phyloP scores from a whole-genome alignment of 176 grass and related monocot genomes.

The Raddia guianensis region DNA sequence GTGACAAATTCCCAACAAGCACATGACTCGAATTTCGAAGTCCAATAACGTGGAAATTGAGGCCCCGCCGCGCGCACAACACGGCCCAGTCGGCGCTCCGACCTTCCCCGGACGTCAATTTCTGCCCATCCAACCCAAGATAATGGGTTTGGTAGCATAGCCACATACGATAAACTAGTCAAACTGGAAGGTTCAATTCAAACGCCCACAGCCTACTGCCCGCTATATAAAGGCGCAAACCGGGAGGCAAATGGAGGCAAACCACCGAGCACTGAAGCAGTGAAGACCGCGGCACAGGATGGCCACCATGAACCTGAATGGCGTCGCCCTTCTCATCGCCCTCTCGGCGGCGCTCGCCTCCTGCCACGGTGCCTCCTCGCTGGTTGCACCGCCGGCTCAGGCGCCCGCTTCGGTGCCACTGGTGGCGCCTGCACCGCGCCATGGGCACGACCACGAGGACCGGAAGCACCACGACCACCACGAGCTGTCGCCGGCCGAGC shows the following conservation, averaged over 20 bases:
- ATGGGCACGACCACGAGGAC: neutral
- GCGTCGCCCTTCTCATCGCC: slow-evolving; percentile 26
- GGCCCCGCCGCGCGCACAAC: slow-evolving; percentile 2
- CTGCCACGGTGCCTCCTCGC: neutral
- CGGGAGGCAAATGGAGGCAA: neutral
- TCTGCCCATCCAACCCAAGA: slow-evolving; percentile 5
- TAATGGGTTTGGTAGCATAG: slow-evolving; percentile 46
- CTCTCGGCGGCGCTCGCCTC: slow-evolving; percentile 19
- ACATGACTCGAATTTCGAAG: neutral
- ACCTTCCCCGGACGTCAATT: neutral
- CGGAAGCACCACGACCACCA: slow-evolving; percentile 28
- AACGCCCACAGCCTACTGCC: neutral
- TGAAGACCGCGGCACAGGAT: neutral
- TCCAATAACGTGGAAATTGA: slow-evolving; percentile 22
- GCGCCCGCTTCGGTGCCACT: slow-evolving; percentile 3
- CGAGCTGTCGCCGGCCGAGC: neutral
- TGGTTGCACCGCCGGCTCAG: slow-evolving; percentile 8
- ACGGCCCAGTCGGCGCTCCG: slow-evolving; percentile 31
- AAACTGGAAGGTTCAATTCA: neutral
- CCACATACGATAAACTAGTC: neutral
- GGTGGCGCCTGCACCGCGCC: neutral
- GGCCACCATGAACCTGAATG: neutral
- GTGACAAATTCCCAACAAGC: too few species aligned
- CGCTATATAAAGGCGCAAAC: slow-evolving; percentile 48
- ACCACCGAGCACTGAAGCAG: neutral